phyloP scores from a whole-genome alignment of 1,139 yeast species.

The Taiozyma sp. region DNA sequence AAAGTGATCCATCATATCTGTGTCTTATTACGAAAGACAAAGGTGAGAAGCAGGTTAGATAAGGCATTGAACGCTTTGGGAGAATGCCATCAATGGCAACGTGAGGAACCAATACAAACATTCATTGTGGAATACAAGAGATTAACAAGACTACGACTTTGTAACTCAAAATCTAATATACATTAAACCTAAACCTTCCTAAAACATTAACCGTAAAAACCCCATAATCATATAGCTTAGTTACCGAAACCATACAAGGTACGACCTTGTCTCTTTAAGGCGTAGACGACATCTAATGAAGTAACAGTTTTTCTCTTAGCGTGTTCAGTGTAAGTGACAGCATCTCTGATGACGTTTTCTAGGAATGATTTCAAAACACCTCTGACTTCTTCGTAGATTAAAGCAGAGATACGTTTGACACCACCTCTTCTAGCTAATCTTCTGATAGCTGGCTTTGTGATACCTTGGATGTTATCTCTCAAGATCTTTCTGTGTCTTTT shows the following conservation, averaged over 20 bases:
- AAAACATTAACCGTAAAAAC: neutral
- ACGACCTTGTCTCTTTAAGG: constrained; percentile 99
- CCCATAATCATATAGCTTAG: constrained; percentile 34
- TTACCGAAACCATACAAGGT: constrained; percentile 99
- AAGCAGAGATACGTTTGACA: constrained; percentile 99
- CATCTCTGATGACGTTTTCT: constrained; percentile 96
- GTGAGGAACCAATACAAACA: no score
- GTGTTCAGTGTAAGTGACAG: constrained; percentile 98
- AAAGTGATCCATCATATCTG: neutral
- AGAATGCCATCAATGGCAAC: no score
- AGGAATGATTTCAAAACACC: constrained; percentile 92
- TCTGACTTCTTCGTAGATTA: constrained; percentile 98
- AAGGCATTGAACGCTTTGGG: no score
- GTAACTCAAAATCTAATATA: neutral
- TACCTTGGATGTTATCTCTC: constrained; percentile 99
- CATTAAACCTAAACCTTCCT: neutral
- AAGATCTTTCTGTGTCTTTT: constrained; percentile 99
- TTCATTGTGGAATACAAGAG: neutral
- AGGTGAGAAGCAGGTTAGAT: neutral
- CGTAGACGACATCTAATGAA: constrained; percentile 96
- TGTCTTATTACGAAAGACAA: neutral
- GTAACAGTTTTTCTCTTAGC: constrained; percentile 99
- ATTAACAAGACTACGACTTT: neutral
- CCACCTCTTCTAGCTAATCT: constrained; percentile 99
- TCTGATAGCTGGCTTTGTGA: constrained; percentile 98